Conservation (phyloP, 768 basidiomycete species). For the Russula abietina region DNA sequence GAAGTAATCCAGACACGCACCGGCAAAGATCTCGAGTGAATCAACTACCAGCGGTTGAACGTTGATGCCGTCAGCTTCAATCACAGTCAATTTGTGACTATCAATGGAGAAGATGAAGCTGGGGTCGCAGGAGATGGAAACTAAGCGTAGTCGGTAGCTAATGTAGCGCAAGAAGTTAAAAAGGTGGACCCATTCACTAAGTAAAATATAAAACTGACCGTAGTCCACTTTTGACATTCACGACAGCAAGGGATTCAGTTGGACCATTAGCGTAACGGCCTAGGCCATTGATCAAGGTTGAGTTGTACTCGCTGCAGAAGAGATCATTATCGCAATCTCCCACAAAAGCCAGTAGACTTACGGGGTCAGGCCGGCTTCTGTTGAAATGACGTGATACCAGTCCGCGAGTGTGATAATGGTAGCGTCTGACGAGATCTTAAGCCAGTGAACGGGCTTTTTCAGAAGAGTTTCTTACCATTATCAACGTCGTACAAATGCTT, state of each 20-base stretch:
- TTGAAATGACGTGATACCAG: slow-evolving; percentile 42
- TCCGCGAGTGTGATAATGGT: slow-evolving; percentile 48
- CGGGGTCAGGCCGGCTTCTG: slow-evolving; percentile 25
- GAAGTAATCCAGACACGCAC: slow-evolving; percentile 10
- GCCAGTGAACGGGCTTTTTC: background rate
- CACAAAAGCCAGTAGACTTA: background rate
- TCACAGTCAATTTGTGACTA: slow-evolving; percentile 28
- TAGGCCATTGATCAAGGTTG: slow-evolving; percentile 48
- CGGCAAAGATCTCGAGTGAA: slow-evolving; percentile 26
- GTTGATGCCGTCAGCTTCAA: slow-evolving; percentile 29
- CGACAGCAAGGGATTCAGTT: slow-evolving; percentile 36
- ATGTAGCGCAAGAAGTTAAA: slow-evolving; percentile 10
- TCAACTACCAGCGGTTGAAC: slow-evolving; percentile 27
- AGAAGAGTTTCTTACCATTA: slow-evolving; percentile 27
- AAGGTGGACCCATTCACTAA: background rate
- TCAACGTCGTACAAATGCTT: slow-evolving; percentile 37
- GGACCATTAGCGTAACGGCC: slow-evolving; percentile 44
- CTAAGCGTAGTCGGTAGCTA: slow-evolving; percentile 51
- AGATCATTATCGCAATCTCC: background rate
- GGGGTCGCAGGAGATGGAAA: slow-evolving; percentile 45
- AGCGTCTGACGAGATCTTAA: slow-evolving; percentile 27
- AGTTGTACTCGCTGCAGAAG: slow-evolving; percentile 28
- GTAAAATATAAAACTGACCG: slow-evolving; percentile 15
- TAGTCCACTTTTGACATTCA: slow-evolving; percentile 37
- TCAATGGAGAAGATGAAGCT: slow-evolving; percentile 29